phyloP scores from a whole-genome alignment of 495 filamentous ascomycete species.

The Monascus purpureus region DNA sequence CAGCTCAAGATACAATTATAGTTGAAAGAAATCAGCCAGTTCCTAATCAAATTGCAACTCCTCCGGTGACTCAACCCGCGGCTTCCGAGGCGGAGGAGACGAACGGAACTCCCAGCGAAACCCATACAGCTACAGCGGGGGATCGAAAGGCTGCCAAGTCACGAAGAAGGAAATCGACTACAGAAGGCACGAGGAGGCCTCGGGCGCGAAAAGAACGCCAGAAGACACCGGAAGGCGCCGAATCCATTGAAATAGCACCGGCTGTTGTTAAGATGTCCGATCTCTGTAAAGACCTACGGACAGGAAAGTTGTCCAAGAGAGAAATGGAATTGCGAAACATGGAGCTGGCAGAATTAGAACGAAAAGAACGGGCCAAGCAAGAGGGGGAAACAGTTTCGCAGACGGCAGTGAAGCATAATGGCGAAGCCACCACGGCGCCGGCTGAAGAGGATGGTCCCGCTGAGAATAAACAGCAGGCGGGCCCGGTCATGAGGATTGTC shows the following conservation, averaged over 20 bases:
- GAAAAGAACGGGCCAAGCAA: constrained; percentile 29
- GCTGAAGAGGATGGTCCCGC: constrained; percentile 6
- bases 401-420: constrained; percentile 17
- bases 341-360: constrained; percentile 36
- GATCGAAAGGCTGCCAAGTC: constrained; percentile 8
- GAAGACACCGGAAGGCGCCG: constrained; percentile 64
- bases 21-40: not conserved
- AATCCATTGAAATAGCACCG: constrained; percentile 53
- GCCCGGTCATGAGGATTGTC: constrained; percentile 54
- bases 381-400: constrained; percentile 15
- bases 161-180: constrained; percentile 16
- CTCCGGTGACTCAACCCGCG: constrained; percentile 9
- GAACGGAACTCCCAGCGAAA: constrained; percentile 7
- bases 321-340: constrained; percentile 42
- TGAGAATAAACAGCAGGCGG: constrained; percentile 18
- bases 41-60: constrained; percentile 5
- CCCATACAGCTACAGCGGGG: constrained; percentile 1
- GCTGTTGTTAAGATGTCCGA: constrained; percentile 68
- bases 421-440: constrained; percentile 9
- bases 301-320: constrained; percentile 69
- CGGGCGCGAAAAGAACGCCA: constrained; percentile 32
- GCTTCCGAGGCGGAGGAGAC: constrained; percentile 8
- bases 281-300: constrained; percentile 58
- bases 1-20: constrained; percentile 1
- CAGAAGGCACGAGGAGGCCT: constrained; percentile 14